Evolutionary conservation across 352 stramenopile species (phyloP), one percentile per base, ranked within the genome.

Genomic region (Pythium aphanidermatum): DNA sequence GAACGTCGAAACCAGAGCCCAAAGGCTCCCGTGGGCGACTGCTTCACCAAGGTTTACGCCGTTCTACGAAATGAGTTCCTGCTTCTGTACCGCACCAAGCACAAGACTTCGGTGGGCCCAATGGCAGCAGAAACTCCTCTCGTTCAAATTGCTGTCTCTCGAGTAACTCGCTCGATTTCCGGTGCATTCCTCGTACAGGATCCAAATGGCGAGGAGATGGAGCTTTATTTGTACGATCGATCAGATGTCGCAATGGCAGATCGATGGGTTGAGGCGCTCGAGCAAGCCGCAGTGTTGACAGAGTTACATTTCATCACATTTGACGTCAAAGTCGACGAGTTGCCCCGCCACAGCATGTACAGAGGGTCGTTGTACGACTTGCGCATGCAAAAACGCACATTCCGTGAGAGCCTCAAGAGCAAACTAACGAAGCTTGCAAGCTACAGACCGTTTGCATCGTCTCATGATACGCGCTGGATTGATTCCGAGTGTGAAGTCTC

Each of bases 321-420:
- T 26, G 68, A 79, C 17, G 43, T 86, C 42, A 78, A 80, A 29
- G 74, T 82, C 4, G 58, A 85, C 28, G 50, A 84, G 11, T 60
- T 90, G 29, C 61, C 77, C 8, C 72, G 77, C 32, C 44, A 46
- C 28, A 90, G 74, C 33, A 67, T 85, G 41, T 90, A 86, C 48
- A 72, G 73, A 17, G 59, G 59, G 29, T 63, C 55, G 12, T 48
- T 63, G 13, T 43, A 63, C 39, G 76, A 84, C 44, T 65, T 83
- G 24, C 58, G 71, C 4, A 46, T 40, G 14, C 52, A 49, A 39
- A 49, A 52, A 19, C 16, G 47, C 32, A 70, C 46, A 17, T 49
- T 68, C 20, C 55, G 62, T n/a, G 44, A 68, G 16, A 68, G 45
- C 34, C 46, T 76, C 7, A 60, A 69, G 4, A 60, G 65, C 32